Evolutionary conservation across 208 protist genomes (phyloP).

Genomic region (Porcisia deanei): DNA sequence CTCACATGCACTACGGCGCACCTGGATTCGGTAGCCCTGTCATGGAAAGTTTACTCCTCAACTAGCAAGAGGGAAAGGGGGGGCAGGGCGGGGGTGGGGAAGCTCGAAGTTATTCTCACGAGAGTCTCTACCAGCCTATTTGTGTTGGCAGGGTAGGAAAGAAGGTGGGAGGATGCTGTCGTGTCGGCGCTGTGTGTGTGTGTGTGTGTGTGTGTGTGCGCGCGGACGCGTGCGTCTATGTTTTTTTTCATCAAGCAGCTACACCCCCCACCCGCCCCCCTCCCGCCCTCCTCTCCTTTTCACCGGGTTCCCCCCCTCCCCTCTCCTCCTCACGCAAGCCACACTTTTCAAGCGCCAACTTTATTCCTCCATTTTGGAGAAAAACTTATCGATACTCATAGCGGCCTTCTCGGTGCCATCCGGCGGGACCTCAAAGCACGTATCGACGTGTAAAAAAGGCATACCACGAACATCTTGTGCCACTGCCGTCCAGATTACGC

Average conservation of each 20-base stretch:
- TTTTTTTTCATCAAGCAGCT: not conserved
- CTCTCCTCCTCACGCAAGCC: not conserved
- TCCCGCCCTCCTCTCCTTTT: not conserved
- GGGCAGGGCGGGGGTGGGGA: no score
- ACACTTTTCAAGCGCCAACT: not conserved
- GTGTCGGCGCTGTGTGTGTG: no score
- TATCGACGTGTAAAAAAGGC: conserved; percentile 49
- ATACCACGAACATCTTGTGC: conserved; percentile 50
- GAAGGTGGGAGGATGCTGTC: not conserved
- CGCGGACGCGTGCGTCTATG: no score
- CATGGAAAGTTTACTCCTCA: not conserved
- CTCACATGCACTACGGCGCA: not conserved
- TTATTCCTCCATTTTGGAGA: conserved; percentile 22
- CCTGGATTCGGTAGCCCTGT: not conserved
- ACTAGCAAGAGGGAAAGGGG: not conserved
- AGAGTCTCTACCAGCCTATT: not conserved
- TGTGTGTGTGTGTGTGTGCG: not conserved
- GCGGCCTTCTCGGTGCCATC: conserved; percentile 36
- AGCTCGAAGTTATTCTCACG: no score
- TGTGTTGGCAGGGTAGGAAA: not conserved
- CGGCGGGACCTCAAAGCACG: conserved; percentile 55
- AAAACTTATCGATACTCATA: conserved; percentile 67
- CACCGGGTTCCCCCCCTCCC: not conserved
- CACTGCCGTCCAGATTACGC: conserved; percentile 61
- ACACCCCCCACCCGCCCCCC: not conserved